Conservation (phyloP, 2,329 filamentous ascomycete species). For the Fusarium sp. region DNA sequence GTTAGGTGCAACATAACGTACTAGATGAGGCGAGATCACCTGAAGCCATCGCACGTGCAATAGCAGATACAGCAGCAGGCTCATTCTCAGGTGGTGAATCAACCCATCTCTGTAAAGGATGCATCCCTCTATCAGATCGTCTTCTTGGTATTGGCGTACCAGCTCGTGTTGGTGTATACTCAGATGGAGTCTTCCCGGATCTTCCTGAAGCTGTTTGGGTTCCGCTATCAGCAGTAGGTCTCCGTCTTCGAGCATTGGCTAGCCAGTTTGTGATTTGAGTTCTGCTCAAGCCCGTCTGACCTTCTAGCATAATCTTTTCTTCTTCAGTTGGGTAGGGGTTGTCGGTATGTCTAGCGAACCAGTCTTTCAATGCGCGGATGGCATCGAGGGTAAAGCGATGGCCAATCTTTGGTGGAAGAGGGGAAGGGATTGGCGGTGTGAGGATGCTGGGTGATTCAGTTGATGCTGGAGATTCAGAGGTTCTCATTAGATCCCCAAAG, state of each 20-base stretch:
- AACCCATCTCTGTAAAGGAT: conserved; percentile 50
- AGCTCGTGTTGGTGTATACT: conserved; percentile 66
- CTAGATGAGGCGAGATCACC: conserved; percentile 7
- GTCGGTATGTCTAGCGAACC: conserved; percentile 78
- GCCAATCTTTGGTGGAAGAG: conserved; percentile 24
- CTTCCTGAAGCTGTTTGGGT: neutral
- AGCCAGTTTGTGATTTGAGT: conserved; percentile 90
- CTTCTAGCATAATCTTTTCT: conserved; percentile 80
- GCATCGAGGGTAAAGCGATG: conserved; percentile 31
- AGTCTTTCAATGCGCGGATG: conserved; percentile 73
- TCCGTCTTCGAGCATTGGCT: conserved; percentile 82
- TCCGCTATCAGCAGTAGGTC: conserved; percentile 66
- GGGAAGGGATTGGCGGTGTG: neutral
- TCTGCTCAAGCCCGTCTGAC: conserved; percentile 79
- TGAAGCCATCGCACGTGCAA: conserved; percentile 48
- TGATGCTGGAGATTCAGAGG: neutral
- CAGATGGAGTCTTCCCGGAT: neutral
- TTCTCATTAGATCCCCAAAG: neutral
- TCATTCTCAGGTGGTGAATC: conserved; percentile 53
- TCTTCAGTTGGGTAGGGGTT: conserved; percentile 88
- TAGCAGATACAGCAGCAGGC: conserved; percentile 48
- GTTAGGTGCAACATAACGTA: conserved; percentile 45
- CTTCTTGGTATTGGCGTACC: conserved; percentile 47
- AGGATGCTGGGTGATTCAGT: neutral
- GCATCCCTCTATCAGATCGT: conserved; percentile 37